phyloP scores from a whole-genome alignment of 257 asterid genomes.

The Fraxinus cuspidata region DNA sequence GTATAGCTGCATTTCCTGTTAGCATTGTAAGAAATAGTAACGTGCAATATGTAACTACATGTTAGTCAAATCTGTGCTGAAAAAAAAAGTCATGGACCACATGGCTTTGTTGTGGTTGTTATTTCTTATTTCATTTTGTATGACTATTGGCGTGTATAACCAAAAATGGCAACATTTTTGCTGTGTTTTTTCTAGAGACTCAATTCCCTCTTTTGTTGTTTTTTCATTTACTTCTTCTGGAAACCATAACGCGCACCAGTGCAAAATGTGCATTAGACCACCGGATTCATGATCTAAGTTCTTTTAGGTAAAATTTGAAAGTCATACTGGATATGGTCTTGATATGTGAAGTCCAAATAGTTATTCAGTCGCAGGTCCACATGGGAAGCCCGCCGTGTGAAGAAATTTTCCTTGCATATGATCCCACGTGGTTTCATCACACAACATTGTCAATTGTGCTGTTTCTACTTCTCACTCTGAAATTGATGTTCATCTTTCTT shows the following conservation, averaged over 20 bases:
- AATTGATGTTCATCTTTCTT: neutral
- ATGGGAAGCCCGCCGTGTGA: neutral
- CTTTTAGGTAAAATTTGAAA: neutral
- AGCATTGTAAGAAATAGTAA: neutral
- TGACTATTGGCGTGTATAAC: neutral
- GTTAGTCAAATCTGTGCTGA: neutral
- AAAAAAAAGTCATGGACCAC: too few relatives aligned
- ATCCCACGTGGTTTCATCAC: neutral
- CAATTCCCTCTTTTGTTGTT: neutral
- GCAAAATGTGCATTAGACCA: neutral
- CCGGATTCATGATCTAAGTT: neutral
- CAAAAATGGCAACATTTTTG: neutral
- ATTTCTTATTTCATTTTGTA: neutral
- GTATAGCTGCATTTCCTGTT: conserved; percentile 19
- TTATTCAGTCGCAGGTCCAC: neutral
- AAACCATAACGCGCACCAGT: neutral
- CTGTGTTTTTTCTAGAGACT: neutral
- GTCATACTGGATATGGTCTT: neutral
- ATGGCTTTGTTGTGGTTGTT: neutral
- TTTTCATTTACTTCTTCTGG: neutral
- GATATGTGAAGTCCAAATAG: neutral
- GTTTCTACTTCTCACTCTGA: neutral
- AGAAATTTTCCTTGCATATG: neutral
- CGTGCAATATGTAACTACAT: neutral
- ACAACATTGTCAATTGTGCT: neutral